A percentile compares a stretch with the other conserved stretches of the same genome.
Evolutionary conservation across 306 rosid genomes (phyloP).

Genomic region (Inga leiocalycina): DNA sequence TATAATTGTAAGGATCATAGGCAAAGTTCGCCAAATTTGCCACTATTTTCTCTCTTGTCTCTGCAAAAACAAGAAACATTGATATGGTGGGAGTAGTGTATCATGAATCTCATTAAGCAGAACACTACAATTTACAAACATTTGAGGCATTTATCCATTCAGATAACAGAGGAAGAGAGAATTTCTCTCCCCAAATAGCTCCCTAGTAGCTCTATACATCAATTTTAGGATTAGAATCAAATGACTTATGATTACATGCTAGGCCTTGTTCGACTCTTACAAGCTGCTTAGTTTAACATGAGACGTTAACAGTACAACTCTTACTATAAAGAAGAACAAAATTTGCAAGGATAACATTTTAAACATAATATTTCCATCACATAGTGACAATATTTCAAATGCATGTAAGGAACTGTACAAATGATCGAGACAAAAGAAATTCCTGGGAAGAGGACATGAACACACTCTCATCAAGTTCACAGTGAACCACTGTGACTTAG

Average conservation of each 20-base stretch:
- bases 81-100: background rate
- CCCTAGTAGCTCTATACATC: background rate
- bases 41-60: constrained; percentile 69
- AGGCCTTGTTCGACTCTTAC: background rate
- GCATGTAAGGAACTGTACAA: background rate
- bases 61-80: constrained; percentile 46
- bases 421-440: background rate
- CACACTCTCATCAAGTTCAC: background rate
- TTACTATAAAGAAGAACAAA: background rate
- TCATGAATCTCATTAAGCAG: background rate
- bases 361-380: background rate
- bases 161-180: background rate
- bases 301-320: background rate
- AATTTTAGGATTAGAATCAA: background rate
- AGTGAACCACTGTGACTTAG: background rate
- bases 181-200: background rate
- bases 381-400: background rate
- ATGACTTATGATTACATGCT: background rate
- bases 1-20: constrained; percentile 88
- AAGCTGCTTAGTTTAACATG: background rate
- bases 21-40: constrained; percentile 93
- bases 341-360: background rate
- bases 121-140: background rate
- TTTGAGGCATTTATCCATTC: background rate
- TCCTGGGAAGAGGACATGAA: background rate